A percentile compares a stretch with the other conserved stretches of the same genome.
phyloP scores from a whole-genome alignment of 2,329 filamentous ascomycete genomes.

The Aspergillus bombycis region DNA sequence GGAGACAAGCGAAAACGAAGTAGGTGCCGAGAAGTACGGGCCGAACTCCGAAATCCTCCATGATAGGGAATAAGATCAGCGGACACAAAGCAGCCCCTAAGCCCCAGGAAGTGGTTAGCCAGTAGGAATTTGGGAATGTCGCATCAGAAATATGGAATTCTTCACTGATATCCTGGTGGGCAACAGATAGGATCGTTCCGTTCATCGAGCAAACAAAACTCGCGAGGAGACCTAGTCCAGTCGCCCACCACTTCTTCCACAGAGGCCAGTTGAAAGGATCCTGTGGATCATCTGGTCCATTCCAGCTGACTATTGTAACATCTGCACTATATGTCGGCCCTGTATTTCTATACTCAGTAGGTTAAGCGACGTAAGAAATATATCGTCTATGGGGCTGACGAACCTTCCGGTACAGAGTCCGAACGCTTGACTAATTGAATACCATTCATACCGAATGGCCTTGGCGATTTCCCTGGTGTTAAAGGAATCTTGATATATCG shows the following conservation, averaged over 20 bases:
- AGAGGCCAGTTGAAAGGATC: conserved; percentile 45
- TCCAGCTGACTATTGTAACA: neutral
- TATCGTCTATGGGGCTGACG: no score
- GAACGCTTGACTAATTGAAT: neutral
- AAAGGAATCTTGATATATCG: no score
- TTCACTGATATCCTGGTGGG: conserved; percentile 40
- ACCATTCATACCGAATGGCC: no score
- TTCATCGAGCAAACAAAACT: conserved; percentile 41
- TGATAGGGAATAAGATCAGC: conserved; percentile 35
- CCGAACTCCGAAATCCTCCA: conserved; percentile 47
- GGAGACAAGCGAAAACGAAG: conserved; percentile 42
- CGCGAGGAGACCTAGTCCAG: conserved; percentile 30
- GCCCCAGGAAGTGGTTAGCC: conserved; percentile 38
- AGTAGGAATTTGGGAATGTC: conserved; percentile 36
- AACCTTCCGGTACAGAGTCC: no score
- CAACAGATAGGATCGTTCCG: conserved; percentile 44
- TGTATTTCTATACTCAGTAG: neutral
- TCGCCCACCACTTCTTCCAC: conserved; percentile 40
- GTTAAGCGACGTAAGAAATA: no score
- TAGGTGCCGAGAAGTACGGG: conserved; percentile 45
- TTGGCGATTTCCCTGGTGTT: no score
- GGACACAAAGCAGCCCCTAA: conserved; percentile 33
- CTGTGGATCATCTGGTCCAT: conserved; percentile 28
- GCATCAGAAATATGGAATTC: conserved; percentile 34
- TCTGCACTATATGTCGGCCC: neutral